A percentile compares a stretch with the other conserved stretches of the same genome.
Evolutionary conservation across 2,329 filamentous ascomycete genomes (phyloP).

Genomic region (Diaporthe humulicola): DNA sequence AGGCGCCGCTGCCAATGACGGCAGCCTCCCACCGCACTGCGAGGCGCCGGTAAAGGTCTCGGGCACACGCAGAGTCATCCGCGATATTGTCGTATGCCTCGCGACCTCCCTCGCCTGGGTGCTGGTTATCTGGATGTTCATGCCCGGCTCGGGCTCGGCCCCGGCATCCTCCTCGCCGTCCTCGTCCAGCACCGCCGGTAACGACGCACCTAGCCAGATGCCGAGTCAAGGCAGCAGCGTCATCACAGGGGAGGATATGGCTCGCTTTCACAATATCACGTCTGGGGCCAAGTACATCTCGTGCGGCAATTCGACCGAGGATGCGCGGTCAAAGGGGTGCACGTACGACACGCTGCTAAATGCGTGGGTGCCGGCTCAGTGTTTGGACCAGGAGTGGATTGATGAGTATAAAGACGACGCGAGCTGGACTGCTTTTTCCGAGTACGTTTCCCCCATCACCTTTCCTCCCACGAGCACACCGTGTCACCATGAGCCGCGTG

Average conservation of each 20-base stretch:
- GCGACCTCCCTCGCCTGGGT: slow-evolving; percentile 27
- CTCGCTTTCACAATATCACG: slow-evolving; percentile 30
- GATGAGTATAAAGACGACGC: slow-evolving; percentile 46
- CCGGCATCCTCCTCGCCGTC: background rate
- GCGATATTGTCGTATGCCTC: slow-evolving; percentile 25
- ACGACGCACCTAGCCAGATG: background rate
- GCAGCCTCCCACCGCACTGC: background rate
- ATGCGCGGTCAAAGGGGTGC: slow-evolving; percentile 38
- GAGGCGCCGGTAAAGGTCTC: background rate
- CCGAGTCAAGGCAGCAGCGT: slow-evolving; percentile 13
- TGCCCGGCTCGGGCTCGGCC: background rate
- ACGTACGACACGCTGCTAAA: slow-evolving; percentile 40
- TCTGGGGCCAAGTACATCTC: slow-evolving; percentile 21
- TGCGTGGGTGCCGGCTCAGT: slow-evolving; percentile 38
- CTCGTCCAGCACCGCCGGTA: background rate
- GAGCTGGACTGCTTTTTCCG: slow-evolving; percentile 44
- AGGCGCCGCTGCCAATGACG: background rate
- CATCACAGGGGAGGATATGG: background rate
- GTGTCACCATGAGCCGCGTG: background rate
- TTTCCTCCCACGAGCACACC: background rate
- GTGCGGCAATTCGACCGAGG: slow-evolving; percentile 39
- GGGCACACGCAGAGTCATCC: slow-evolving; percentile 1
- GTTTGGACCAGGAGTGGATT: slow-evolving; percentile 47
- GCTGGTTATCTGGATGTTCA: slow-evolving; percentile 26
- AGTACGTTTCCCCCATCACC: slow-evolving; percentile 27